These are phyloP conservation scores for Eucalyptus globulus DNA, from an alignment of 345 rosid genomes.

Conservation along the genomic window DNA sequence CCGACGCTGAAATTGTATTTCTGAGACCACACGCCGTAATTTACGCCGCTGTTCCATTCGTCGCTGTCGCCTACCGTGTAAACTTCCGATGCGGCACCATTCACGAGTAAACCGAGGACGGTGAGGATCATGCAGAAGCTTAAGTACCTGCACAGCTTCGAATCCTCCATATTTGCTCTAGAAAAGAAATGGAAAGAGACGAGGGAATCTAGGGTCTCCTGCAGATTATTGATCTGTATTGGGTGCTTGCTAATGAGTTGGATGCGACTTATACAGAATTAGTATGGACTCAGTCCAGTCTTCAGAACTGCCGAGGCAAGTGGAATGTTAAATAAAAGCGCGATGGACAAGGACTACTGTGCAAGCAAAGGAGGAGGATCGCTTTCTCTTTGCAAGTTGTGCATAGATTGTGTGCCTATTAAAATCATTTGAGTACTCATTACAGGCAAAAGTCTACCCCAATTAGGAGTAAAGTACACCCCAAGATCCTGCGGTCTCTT, in stretches of 20 bases:
- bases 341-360: background rate
- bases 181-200: background rate
- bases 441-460: background rate
- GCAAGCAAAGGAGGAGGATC: background rate
- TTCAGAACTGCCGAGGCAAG: background rate
- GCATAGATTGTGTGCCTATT: background rate
- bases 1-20: constrained; percentile 32
- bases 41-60: constrained; percentile 14
- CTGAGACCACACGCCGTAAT: constrained; percentile 26
- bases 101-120: background rate
- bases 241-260: background rate
- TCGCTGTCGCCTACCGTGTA: constrained; percentile 30
- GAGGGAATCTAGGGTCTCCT: background rate
- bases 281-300: background rate
- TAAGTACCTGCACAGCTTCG: background rate
- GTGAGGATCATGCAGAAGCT: background rate
- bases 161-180: background rate
- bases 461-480: background rate
- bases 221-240: background rate
- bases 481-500: background rate
- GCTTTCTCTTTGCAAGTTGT: background rate
- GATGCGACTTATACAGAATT: background rate
- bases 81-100: constrained; percentile 9
- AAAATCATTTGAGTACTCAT: background rate
- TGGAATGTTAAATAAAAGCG: background rate